A percentile compares a stretch with the other conserved stretches of the same genome.
phyloP scores from a whole-genome alignment of 1,284 basidiomycete genomes.

The Leccinum huronense region DNA sequence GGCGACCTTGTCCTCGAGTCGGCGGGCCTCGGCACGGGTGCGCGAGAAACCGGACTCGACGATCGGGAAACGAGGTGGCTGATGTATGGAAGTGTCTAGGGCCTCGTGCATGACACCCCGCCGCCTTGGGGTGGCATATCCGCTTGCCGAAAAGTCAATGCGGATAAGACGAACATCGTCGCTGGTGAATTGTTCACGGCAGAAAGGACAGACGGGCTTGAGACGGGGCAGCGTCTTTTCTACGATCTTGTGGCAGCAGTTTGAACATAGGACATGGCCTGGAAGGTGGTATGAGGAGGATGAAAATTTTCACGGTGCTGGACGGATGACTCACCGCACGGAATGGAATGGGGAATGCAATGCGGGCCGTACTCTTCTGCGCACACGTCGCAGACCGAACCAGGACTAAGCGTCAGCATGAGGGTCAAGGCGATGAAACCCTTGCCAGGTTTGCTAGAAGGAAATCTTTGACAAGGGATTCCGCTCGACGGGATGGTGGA shows the following conservation, averaged over 20 bases:
- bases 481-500: slow-evolving; percentile 35
- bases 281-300: slow-evolving; percentile 15
- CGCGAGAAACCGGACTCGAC: slow-evolving; percentile 41
- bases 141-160: slow-evolving; percentile 65
- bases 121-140: slow-evolving; percentile 61
- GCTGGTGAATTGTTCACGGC: slow-evolving; percentile 66
- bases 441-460: slow-evolving; percentile 38
- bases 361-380: slow-evolving; percentile 76
- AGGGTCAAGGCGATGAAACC: slow-evolving; percentile 39
- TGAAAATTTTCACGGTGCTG: slow-evolving; percentile 17
- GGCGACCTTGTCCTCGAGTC: slow-evolving; percentile 72
- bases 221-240: slow-evolving; percentile 71
- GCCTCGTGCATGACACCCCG: slow-evolving; percentile 48
- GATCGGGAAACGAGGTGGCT: slow-evolving; percentile 37
- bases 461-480: slow-evolving; percentile 34
- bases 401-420: slow-evolving; percentile 76
- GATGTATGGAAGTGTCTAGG: slow-evolving; percentile 24
- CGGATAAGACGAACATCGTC: slow-evolving; percentile 71
- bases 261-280: slow-evolving; percentile 76
- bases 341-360: slow-evolving; percentile 71
- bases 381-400: slow-evolving; percentile 81
- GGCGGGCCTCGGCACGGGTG: slow-evolving; percentile 56
- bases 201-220: slow-evolving; percentile 73
- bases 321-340: slow-evolving; percentile 57
- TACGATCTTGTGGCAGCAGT: slow-evolving; percentile 72